Conservation (phyloP, 2,329 filamentous ascomycete species). For the Fusarium sp. region DNA sequence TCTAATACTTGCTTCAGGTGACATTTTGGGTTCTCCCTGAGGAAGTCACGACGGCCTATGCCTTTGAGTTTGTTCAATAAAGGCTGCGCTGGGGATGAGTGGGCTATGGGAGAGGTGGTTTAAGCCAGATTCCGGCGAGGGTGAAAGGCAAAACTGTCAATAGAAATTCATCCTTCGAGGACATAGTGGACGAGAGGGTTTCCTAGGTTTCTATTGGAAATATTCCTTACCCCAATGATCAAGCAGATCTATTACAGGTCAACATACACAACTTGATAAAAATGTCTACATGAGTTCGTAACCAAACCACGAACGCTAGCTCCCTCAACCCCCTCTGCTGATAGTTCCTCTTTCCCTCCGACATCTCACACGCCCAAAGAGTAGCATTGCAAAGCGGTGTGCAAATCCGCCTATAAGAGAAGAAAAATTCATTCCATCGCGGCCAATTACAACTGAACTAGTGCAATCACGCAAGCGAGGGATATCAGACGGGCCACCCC, state of each 20-base stretch:
- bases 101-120: too few species aligned
- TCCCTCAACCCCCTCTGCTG: neutral
- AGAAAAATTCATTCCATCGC: fast-evolving
- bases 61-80: too few species aligned
- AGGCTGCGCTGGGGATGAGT: too few species aligned
- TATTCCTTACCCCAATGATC: neutral
- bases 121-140: neutral
- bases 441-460: neutral
- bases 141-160: neutral
- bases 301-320: neutral
- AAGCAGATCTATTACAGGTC: neutral
- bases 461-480: neutral
- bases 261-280: neutral
- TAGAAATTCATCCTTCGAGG: neutral
- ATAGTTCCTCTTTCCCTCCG: neutral
- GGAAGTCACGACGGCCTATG: too few species aligned
- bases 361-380: neutral
- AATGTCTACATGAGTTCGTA: neutral
- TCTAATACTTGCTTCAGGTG: too few species aligned
- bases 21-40: too few species aligned
- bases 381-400: neutral
- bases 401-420: neutral
- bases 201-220: neutral
- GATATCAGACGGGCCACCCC: neutral
- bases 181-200: neutral